Conservation (phyloP, 2,329 filamentous ascomycete genomes). For the Didymella glomerata region DNA sequence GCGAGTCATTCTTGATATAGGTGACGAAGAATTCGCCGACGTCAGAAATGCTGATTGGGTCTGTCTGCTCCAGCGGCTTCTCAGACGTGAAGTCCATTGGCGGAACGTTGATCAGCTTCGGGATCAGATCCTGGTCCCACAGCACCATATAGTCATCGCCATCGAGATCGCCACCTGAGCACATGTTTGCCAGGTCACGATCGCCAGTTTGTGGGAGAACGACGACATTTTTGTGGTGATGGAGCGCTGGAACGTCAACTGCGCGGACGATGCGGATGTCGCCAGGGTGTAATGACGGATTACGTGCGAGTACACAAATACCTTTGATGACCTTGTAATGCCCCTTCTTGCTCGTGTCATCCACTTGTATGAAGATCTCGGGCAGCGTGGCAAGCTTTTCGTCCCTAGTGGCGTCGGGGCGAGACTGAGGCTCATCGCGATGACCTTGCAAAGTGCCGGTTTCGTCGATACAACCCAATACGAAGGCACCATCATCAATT, state of each 20-base stretch:
- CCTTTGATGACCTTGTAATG: slow-evolving; percentile 74
- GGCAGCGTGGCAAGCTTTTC: slow-evolving; percentile 63
- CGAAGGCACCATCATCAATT: slow-evolving; percentile 82
- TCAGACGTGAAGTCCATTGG: slow-evolving; percentile 80
- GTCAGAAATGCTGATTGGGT: slow-evolving; percentile 74
- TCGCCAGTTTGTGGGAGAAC: slow-evolving; percentile 87
- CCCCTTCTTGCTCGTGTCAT: slow-evolving; percentile 62
- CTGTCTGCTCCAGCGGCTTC: slow-evolving; percentile 63
- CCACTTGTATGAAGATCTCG: slow-evolving; percentile 89
- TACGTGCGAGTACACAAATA: slow-evolving; percentile 84
- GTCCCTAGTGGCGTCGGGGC: slow-evolving; percentile 57
- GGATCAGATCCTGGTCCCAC: slow-evolving; percentile 80
- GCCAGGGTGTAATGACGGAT: slow-evolving; percentile 91
- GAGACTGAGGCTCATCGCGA: slow-evolving; percentile 58
- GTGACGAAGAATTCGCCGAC: slow-evolving; percentile 86
- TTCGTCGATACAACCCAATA: slow-evolving; percentile 90
- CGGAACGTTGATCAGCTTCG: slow-evolving; percentile 69
- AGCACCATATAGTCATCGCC: slow-evolving; percentile 96
- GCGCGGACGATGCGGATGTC: slow-evolving; percentile 89
- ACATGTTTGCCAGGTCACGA: slow-evolving; percentile 88
- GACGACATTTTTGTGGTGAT: slow-evolving; percentile 82
- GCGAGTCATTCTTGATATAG: slow-evolving; percentile 89
- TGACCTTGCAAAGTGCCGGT: slow-evolving; percentile 78
- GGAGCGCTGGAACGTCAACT: slow-evolving; percentile 75
- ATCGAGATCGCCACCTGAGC: slow-evolving; percentile 93